Conservation (phyloP, 176 grass and related monocot genomes). For the Avena atlantica region DNA sequence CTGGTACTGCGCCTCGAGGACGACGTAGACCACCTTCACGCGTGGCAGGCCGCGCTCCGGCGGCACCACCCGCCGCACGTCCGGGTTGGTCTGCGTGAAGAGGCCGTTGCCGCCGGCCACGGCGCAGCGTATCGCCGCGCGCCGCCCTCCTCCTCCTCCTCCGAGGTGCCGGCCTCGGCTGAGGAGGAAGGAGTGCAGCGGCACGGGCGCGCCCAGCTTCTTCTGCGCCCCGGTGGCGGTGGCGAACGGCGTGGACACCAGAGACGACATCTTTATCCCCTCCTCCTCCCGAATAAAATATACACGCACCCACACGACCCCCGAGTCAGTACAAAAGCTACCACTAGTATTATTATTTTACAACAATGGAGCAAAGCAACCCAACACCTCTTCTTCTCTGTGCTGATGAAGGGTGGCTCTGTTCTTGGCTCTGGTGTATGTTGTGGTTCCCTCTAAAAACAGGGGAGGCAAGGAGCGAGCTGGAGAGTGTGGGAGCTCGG, state of each 20-base stretch:
- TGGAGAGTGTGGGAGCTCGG: conserved; percentile 19
- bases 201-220: conserved; percentile 45
- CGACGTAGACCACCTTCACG: conserved; percentile 95
- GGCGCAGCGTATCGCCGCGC: conserved; percentile 52
- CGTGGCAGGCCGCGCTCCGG: conserved; percentile 51
- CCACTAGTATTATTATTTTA: not conserved
- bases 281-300: not conserved
- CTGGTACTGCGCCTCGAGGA: conserved; percentile 99
- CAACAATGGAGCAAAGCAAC: conserved; percentile 6
- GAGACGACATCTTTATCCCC: conserved; percentile 67
- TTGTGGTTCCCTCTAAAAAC: not conserved
- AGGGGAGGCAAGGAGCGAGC: conserved; percentile 36
- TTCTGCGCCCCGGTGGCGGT: conserved; percentile 56
- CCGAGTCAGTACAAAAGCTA: conserved; percentile 23
- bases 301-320: not conserved
- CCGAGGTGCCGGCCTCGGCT: conserved; percentile 3
- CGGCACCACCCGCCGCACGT: conserved; percentile 89
- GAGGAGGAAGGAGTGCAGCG: conserved; percentile 76
- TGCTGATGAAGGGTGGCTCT: not conserved
- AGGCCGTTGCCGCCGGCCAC: conserved; percentile 85
- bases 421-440: not conserved
- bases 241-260: conserved; percentile 80
- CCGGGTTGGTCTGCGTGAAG: conserved; percentile 98
- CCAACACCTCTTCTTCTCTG: not conserved
- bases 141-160: not conserved